Percentiles rank a stretch among this genome's conserved stretches.
Conservation (phyloP, 129 eudicot genomes). For the Centrapalus pauciflorus region DNA sequence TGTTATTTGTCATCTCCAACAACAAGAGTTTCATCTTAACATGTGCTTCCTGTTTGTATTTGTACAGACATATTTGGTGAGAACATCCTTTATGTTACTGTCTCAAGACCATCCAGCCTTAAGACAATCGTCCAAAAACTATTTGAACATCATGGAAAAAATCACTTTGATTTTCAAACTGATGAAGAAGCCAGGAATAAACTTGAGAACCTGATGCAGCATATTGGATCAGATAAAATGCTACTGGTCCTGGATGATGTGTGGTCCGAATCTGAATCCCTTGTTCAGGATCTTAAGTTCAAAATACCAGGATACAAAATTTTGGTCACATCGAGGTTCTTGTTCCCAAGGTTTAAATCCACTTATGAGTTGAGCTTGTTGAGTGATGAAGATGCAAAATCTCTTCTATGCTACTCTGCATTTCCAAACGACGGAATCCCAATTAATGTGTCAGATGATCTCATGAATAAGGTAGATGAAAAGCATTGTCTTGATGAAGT, state of each 20-base stretch:
- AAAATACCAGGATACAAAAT: slow-evolving; percentile 27
- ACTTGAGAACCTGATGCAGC: slow-evolving; percentile 24
- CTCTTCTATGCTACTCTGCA: slow-evolving; percentile 23
- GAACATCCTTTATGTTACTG: slow-evolving; percentile 38
- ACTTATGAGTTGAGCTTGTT: slow-evolving; percentile 24
- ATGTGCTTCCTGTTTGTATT: background rate
- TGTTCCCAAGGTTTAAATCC: slow-evolving; percentile 20
- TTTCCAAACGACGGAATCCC: slow-evolving; percentile 11
- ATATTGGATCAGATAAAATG: slow-evolving; percentile 22
- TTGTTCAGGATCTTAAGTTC: slow-evolving; percentile 24
- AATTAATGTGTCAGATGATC: slow-evolving; percentile 11
- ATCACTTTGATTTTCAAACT: slow-evolving; percentile 18
- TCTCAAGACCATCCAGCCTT: slow-evolving; percentile 24
- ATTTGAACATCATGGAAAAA: slow-evolving; percentile 8
- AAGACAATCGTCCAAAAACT: slow-evolving; percentile 21
- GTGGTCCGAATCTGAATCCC: slow-evolving; percentile 28
- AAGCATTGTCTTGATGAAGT: too few species aligned
- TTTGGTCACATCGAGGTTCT: slow-evolving; percentile 34
- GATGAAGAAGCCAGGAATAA: slow-evolving; percentile 39
- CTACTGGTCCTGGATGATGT: slow-evolving; percentile 46
- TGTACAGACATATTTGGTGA: slow-evolving; percentile 20
- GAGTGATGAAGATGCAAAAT: slow-evolving; percentile 22
- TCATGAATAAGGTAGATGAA: slow-evolving; percentile 25
- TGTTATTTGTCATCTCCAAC: too few species aligned
- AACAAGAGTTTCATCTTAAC: background rate